These are phyloP conservation scores for Ophiobolus disseminans DNA, from an alignment of 2,329 filamentous ascomycete genomes.

Conservation along the genomic window DNA sequence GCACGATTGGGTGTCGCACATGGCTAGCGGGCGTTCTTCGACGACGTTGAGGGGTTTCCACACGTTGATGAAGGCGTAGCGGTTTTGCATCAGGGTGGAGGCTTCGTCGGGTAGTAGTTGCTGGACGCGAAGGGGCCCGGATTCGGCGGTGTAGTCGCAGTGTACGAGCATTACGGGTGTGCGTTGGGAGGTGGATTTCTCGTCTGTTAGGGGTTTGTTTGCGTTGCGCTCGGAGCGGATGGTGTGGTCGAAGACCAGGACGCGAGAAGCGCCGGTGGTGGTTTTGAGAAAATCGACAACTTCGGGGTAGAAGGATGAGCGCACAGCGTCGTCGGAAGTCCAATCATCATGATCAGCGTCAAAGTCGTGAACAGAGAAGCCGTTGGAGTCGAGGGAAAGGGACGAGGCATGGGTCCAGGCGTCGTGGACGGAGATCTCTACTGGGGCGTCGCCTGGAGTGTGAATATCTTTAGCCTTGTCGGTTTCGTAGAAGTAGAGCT, in stretches of 20 bases:
- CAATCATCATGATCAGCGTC: slow-evolving; percentile 48
- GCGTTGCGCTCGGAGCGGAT: slow-evolving; percentile 51
- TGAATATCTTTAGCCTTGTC: slow-evolving; percentile 51
- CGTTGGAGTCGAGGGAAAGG: slow-evolving; percentile 56
- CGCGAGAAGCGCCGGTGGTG: slow-evolving; percentile 52
- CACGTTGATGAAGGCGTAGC: slow-evolving; percentile 60
- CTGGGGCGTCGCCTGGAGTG: slow-evolving; percentile 49
- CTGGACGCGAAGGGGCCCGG: slow-evolving; percentile 51
- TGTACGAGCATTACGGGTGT: slow-evolving; percentile 60
- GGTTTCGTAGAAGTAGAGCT: slow-evolving; percentile 53
- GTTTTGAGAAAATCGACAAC: slow-evolving; percentile 56
- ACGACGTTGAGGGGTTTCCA: slow-evolving; percentile 57
- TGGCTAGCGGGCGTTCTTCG: slow-evolving; percentile 51
- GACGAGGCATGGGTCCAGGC: slow-evolving; percentile 53
- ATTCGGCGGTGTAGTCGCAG: slow-evolving; percentile 59
- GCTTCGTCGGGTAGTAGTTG: slow-evolving; percentile 56
- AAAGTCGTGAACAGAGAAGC: slow-evolving; percentile 56
- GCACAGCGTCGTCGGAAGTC: slow-evolving; percentile 53
- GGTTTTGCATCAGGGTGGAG: slow-evolving; percentile 50
- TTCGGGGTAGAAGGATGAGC: slow-evolving; percentile 55
- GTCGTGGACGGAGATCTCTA: slow-evolving; percentile 51
- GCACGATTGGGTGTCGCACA: slow-evolving; percentile 50
- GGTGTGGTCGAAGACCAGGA: slow-evolving; percentile 61
- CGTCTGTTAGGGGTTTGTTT: slow-evolving; percentile 44
- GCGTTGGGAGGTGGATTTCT: slow-evolving; percentile 46